Percentiles rank a stretch among this genome's conserved stretches.
Conservation (phyloP, 306 rosid genomes). For the Cucurbita maxima region DNA sequence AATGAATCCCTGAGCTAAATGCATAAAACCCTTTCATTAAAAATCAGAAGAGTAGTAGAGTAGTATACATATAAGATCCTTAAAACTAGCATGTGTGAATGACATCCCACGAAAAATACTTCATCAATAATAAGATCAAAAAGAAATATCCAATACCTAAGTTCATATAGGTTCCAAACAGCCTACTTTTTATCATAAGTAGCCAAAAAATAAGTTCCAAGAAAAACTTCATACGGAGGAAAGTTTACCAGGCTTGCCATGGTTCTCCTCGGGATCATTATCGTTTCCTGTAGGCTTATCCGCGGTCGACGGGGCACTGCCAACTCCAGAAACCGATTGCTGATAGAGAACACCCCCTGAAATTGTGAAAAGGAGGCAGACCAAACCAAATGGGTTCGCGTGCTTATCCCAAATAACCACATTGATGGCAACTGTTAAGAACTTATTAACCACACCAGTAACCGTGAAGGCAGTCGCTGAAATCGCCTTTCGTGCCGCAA, state of each 20-base stretch:
- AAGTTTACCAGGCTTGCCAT: conserved; percentile 37
- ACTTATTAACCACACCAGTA: conserved; percentile 93
- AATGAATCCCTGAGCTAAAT: not conserved
- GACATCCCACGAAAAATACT: not conserved
- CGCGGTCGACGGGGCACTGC: conserved; percentile 3
- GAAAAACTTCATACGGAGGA: conserved; percentile 29
- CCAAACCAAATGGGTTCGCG: conserved; percentile 77
- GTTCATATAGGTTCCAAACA: not conserved
- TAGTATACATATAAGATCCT: not conserved
- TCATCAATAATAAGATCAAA: not conserved
- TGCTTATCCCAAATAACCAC: conserved; percentile 91
- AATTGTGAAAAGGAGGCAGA: conserved; percentile 71
- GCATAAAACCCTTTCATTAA: not conserved
- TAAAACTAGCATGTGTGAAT: conserved; percentile 1
- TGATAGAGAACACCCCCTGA: conserved; percentile 84
- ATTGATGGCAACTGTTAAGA: conserved; percentile 81
- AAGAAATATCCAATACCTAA: not conserved
- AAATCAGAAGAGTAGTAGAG: not conserved
- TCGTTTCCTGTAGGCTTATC: conserved; percentile 33
- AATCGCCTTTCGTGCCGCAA: conserved; percentile 81
- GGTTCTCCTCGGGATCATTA: conserved; percentile 29
- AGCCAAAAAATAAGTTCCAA: conserved; percentile 2
- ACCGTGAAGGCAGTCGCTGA: conserved; percentile 93
- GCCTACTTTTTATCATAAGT: not conserved
- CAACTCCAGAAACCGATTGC: conserved; percentile 54